Evolutionary conservation across 2,329 filamentous ascomycete genomes (phyloP).

Genomic region (Microascus cirrosus): DNA sequence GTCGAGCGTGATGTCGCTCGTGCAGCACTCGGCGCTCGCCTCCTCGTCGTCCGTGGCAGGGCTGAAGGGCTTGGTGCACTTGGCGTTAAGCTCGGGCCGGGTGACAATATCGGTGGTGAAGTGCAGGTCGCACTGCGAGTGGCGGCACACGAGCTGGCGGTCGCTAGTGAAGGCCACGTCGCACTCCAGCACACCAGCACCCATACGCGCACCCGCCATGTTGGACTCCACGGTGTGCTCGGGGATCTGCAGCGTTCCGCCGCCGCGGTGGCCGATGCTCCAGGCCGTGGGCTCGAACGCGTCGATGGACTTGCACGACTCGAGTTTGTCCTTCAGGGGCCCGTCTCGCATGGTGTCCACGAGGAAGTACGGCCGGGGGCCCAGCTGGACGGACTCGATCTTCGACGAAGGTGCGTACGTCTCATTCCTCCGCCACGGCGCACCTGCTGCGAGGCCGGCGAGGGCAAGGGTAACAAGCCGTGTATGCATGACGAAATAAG

Average conservation of each 20-base stretch:
- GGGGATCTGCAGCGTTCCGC: slow-evolving; percentile 50
- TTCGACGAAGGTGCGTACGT: slow-evolving; percentile 14
- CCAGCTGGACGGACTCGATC: slow-evolving; percentile 42
- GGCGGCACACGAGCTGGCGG: slow-evolving; percentile 54
- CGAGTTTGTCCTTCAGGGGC: slow-evolving; percentile 46
- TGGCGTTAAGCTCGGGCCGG: slow-evolving; percentile 48
- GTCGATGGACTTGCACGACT: slow-evolving; percentile 43
- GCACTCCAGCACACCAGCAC: slow-evolving; percentile 55
- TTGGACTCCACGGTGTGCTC: slow-evolving; percentile 51
- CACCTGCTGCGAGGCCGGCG: slow-evolving; percentile 5
- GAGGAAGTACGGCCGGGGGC: slow-evolving; percentile 54
- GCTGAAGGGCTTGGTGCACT: slow-evolving; percentile 52
- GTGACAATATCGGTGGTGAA: slow-evolving; percentile 57
- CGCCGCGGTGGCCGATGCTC: slow-evolving; percentile 52
- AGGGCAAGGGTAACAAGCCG: slow-evolving; percentile 13
- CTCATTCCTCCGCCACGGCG: neutral
- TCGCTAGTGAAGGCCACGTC: slow-evolving; percentile 58
- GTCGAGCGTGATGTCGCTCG: slow-evolving; percentile 55
- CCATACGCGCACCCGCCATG: slow-evolving; percentile 54
- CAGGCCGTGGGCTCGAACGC: slow-evolving; percentile 38
- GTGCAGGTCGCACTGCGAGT: slow-evolving; percentile 57
- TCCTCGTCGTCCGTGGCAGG: slow-evolving; percentile 35
- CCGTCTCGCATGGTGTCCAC: slow-evolving; percentile 51
- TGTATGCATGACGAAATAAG: slow-evolving; percentile 18
- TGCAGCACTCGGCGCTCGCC: slow-evolving; percentile 58